phyloP scores from a whole-genome alignment of 768 basidiomycete genomes.

The Macrolepiota albuminosa region DNA sequence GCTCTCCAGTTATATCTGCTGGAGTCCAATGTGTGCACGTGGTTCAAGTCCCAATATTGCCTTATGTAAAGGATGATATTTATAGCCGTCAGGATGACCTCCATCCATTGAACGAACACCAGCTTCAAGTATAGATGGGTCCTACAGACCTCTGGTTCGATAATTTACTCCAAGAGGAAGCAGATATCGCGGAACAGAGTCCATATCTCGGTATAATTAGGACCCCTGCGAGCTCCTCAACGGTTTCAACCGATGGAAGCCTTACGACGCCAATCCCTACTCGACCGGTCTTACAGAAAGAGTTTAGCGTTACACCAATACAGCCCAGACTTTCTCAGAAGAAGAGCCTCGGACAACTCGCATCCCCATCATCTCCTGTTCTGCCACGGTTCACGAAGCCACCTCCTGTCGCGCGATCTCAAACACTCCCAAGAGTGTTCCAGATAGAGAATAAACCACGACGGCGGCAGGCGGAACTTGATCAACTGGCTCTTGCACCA shows the following conservation, averaged over 20 bases:
- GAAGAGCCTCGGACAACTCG: conserved; percentile 18
- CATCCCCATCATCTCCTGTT: conserved; percentile 21
- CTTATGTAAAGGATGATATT: not conserved
- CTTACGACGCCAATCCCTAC: conserved; percentile 16
- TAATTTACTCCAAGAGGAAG: conserved; percentile 20
- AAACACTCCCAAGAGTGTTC: conserved; percentile 38
- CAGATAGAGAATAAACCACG: conserved; percentile 25
- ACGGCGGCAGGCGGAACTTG: conserved; percentile 28
- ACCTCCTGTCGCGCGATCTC: conserved; percentile 34
- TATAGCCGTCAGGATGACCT: not conserved
- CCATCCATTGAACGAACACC: not conserved
- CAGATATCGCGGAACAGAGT: conserved; percentile 24
- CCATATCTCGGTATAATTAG: conserved; percentile 19
- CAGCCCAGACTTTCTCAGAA: conserved; percentile 14
- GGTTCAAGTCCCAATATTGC: not conserved
- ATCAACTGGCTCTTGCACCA: conserved; percentile 42
- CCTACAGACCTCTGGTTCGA: conserved; percentile 17
- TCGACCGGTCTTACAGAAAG: conserved; percentile 13
- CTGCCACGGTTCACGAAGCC: conserved; percentile 15
- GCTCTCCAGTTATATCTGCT: not conserved
- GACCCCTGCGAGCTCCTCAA: conserved; percentile 20
- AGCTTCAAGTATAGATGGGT: conserved; percentile 11
- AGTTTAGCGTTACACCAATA: conserved; percentile 12
- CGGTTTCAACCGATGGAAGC: conserved; percentile 17
- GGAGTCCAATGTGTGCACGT: too few species aligned